Base-by-base conservation (phyloP, 2,329 filamentous ascomycete species). In the Chaetomium sp. region DNA sequence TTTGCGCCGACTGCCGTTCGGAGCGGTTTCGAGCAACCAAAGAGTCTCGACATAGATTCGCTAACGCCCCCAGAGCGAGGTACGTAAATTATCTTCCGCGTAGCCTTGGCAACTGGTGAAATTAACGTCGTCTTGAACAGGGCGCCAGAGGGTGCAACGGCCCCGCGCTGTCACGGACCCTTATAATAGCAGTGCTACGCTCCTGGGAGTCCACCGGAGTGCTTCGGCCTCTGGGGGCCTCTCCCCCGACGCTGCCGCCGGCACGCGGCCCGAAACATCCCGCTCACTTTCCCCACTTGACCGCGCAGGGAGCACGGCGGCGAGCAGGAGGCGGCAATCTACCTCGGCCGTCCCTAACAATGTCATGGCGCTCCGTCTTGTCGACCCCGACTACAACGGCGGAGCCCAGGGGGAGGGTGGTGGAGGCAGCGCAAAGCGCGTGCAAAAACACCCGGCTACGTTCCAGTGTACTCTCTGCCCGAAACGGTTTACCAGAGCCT, bases 391-490 rank as follows among this genome's bases (percentile, higher is more conserved):
- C 51, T 90, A 94, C 67, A 90, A 93, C 62, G 87, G 86, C 27
- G 83, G 85, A 4, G 84, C 85, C 60, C 79, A 78, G 51, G 71
- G 74, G 47, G 80, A 84, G 13, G 80, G 80, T 53, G 87, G 89
- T 56, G 84, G 82, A 47, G 79, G 79, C 38, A 82, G 83, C 64
- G 75, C 87, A 6, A 96, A 95, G 75, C 88, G 95, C n/a, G 88
- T 92, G 0, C 95, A 99, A 76, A 99, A 99, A 74, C 95, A 99
- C 72, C 95, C 95, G 0, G 95, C 95, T 7, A 99, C 93, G 0
- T 99, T 98, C 78, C 93, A 98, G 74, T 99, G 95, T 76, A 91
- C 80, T 10, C 81, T 98, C 9, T 99, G 95, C 72, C 93, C 95
- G 0, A 99, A 99, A 78, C 88, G 92, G 19, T 99, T 99, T 74